Base-by-base conservation (phyloP, 805 yeast species). In the Metahyphopichia silvanorum region DNA sequence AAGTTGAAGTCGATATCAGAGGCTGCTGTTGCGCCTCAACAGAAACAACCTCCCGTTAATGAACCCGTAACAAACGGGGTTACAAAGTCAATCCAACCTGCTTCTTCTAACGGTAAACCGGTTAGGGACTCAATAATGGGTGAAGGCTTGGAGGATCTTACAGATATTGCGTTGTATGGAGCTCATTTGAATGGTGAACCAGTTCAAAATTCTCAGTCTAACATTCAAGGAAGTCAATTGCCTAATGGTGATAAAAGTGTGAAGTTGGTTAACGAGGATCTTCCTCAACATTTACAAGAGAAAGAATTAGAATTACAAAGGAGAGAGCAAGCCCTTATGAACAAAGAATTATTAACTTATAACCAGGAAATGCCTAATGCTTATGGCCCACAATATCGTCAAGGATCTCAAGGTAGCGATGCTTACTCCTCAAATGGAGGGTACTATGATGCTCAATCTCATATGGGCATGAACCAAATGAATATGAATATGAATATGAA, bases 91-190 rank as follows among this genome's bases (percentile, higher is more conserved):
- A 17, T 30, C 13, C 20, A 15, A 14, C 25, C 25, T 23, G 25
- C n/a, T 12, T 12, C n/a, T 23, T 23, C 25, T 4, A 23, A 23
- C 14, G 15, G 13, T 8, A 23, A 23, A 15, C 15, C 13, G n/a
- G 25, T n/a, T 12, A 48, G 52, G 29, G 50, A 44, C 20, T 49
- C 57, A 5, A 35, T 46, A 16, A 32, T 36, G 25, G 34, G 42
- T 12, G 57, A 51, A 19, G 60, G 53, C 25, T 47, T 64, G 31
- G 51, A 55, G n/a, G 69, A 63, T 37, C 52, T 60, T 19, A 45
- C 65, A 3, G 60, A 60, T 35, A 58, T 64, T 27, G 69, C 66
- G 1, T 38, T 53, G 20, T 64, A 60, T 38, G 69, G 67, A 6
- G 67, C 63, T 16, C 37, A 40, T 4, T 44, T 61, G 34, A 57